A percentile compares a stretch with the other conserved stretches of the same genome.
phyloP scores from a whole-genome alignment of 2,329 filamentous ascomycete genomes.

The Curvularia sp. region DNA sequence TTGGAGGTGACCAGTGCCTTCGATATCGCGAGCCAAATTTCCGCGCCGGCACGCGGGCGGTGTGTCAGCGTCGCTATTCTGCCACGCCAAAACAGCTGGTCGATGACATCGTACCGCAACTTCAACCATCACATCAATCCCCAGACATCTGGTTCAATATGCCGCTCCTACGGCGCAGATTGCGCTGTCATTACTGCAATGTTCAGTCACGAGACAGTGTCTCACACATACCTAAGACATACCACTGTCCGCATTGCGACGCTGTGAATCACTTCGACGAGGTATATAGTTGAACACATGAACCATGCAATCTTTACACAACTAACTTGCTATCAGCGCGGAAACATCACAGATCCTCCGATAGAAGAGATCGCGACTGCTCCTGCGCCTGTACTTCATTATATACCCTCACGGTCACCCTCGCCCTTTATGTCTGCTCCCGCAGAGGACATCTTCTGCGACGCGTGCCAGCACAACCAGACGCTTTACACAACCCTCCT shows the following conservation, averaged over 20 bases:
- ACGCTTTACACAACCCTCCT: slow-evolving; percentile 77
- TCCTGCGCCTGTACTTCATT: slow-evolving; percentile 30
- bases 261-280: slow-evolving; percentile 89
- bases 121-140: slow-evolving; percentile 5
- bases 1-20: slow-evolving; percentile 17
- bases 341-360: slow-evolving; percentile 87
- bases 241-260: slow-evolving; percentile 69
- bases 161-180: slow-evolving; percentile 43
- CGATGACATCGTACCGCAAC: slow-evolving; percentile 20
- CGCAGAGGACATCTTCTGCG: slow-evolving; percentile 66
- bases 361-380: slow-evolving; percentile 55
- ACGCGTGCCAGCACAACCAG: slow-evolving; percentile 87
- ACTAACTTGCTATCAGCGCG: slow-evolving; percentile 65
- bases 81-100: slow-evolving; percentile 17
- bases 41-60: slow-evolving; percentile 27
- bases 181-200: slow-evolving; percentile 49
- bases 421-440: slow-evolving; percentile 32
- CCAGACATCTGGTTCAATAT: slow-evolving; percentile 26
- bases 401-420: slow-evolving; percentile 36
- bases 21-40: slow-evolving; percentile 23
- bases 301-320: slow-evolving; percentile 2
- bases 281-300: slow-evolving; percentile 56
- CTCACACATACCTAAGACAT: slow-evolving; percentile 32
- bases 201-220: slow-evolving; percentile 31
- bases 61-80: slow-evolving; percentile 24